Evolutionary conservation across 805 yeast species (phyloP).

Genomic region (Allodekkera sacchari): DNA sequence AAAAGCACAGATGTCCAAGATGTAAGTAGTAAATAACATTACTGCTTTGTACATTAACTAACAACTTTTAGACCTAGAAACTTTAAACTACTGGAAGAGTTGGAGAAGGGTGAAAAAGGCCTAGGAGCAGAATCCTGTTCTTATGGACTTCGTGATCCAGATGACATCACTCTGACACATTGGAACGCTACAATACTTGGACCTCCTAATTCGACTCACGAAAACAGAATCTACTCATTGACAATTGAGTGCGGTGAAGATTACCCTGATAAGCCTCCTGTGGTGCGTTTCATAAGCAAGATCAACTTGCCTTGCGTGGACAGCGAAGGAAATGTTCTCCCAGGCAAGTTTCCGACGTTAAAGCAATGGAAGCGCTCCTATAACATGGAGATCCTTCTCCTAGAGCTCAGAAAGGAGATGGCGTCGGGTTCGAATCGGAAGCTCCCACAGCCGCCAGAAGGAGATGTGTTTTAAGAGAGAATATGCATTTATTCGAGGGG

Average conservation of each 20-base stretch:
- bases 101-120: slow-evolving; percentile 98
- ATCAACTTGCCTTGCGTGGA: slow-evolving; percentile 92
- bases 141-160: slow-evolving; percentile 83
- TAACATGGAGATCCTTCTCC: slow-evolving; percentile 86
- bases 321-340: slow-evolving; percentile 46
- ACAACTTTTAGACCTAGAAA: slow-evolving; percentile 64
- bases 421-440: slow-evolving; percentile 75
- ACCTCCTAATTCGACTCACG: slow-evolving; percentile 79
- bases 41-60: slow-evolving; percentile 3
- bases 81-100: slow-evolving; percentile 88
- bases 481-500: too few relatives aligned
- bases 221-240: slow-evolving; percentile 84
- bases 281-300: slow-evolving; percentile 69
- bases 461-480: slow-evolving; percentile 37
- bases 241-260: slow-evolving; percentile 71
- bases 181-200: slow-evolving; percentile 99
- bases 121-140: slow-evolving; percentile 95
- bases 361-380: slow-evolving; percentile 82
- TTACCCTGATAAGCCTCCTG: slow-evolving; percentile 89
- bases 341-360: slow-evolving; percentile 54
- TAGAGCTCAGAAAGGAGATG: slow-evolving; percentile 88
- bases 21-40: slow-evolving; percentile 18
- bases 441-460: slow-evolving; percentile 88
- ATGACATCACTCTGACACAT: slow-evolving; percentile 85
- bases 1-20: slow-evolving; percentile 26